A percentile compares a stretch with the other conserved stretches of the same genome.
Conservation (phyloP, 352 stramenopile genomes). For the Pythium scleroteichum region DNA sequence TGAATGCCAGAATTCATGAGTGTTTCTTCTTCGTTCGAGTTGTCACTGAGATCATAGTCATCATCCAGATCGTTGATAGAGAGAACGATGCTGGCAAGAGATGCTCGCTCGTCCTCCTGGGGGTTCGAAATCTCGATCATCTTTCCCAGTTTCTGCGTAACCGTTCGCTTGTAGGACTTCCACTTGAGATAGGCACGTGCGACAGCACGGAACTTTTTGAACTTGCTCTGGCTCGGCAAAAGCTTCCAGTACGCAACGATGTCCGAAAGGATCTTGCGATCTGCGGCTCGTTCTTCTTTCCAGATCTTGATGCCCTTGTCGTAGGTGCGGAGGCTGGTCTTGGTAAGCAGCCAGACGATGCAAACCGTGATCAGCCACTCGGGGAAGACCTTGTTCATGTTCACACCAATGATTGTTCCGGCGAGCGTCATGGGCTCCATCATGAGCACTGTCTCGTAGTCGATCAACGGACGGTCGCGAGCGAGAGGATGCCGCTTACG, state of each 20-base stretch:
- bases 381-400: conserved; percentile 80
- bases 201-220: conserved; percentile 69
- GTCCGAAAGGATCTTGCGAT: conserved; percentile 44
- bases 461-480: conserved; percentile 63
- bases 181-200: conserved; percentile 75
- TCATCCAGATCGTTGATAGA: conserved; percentile 27
- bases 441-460: conserved; percentile 84
- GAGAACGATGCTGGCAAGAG: conserved; percentile 30
- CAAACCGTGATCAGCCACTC: conserved; percentile 84
- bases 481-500: conserved; percentile 65
- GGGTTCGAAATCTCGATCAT: conserved; percentile 37
- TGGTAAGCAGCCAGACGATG: conserved; percentile 76
- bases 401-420: conserved; percentile 84
- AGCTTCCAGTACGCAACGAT: conserved; percentile 72
- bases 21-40: conserved; percentile 54
- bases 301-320: conserved; percentile 70
- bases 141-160: conserved; percentile 25
- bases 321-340: conserved; percentile 66
- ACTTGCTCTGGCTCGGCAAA: conserved; percentile 62
- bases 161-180: conserved; percentile 60
- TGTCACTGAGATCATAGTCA: conserved; percentile 34
- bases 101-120: conserved; percentile 33
- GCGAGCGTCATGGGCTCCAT: conserved; percentile 88
- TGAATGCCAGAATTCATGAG: conserved; percentile 50
- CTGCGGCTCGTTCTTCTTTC: conserved; percentile 54